Base-by-base conservation (phyloP, 495 filamentous ascomycete genomes). In the Lindgomyces ingoldianus region DNA sequence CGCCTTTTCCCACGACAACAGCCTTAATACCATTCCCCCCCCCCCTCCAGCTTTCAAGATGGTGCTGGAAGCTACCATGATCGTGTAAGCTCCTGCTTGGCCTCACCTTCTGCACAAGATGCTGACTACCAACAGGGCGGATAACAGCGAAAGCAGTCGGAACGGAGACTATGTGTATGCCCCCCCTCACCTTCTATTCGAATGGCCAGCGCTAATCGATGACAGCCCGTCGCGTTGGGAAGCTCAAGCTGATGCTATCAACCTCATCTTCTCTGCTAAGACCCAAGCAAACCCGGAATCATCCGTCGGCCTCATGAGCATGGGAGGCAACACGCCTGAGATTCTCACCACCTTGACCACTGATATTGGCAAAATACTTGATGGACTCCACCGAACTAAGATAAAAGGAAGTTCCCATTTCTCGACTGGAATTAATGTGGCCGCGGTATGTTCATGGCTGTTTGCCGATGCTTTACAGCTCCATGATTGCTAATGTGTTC, bases 111-210 rank as follows among this genome's bases (percentile, higher is more conserved):
- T 16, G 36, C 10, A 26, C 25, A 48, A 22, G 2, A 44, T 22
- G 24, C 59, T 71, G 61, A 78, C 62, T 29, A 72, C 56, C 51
- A 58, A 51, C 71, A 91, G 88, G 75, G 90, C 98, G 70, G 94
- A 99, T 82, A 99, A 98, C 80, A 95, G 91, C 81, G 94, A 99
- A 81, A 91, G 88, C 78, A 95, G 90, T 80, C 85, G 94, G 71
- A 98, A 99, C 77, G 94, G 94, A 70, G 94, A 99, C 72, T 99
- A 99, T 76, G 78, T 87, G 82, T 84, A 81, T n/a, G 75, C 41
- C 33, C 30, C 22, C 41, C 44, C 45, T 36, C 46, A 24, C 41
- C 16, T 18, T 27, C 16, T 11, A 18, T 21, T 18, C 18, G 24
- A 22, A 14, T n/a, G n/a, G n/a, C 46, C 10, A 12, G 26, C 24